Evolutionary conservation across 805 yeast species (phyloP), one percentile per base, ranked within the genome.

Genomic region (Barnettozyma wickerhamii): DNA sequence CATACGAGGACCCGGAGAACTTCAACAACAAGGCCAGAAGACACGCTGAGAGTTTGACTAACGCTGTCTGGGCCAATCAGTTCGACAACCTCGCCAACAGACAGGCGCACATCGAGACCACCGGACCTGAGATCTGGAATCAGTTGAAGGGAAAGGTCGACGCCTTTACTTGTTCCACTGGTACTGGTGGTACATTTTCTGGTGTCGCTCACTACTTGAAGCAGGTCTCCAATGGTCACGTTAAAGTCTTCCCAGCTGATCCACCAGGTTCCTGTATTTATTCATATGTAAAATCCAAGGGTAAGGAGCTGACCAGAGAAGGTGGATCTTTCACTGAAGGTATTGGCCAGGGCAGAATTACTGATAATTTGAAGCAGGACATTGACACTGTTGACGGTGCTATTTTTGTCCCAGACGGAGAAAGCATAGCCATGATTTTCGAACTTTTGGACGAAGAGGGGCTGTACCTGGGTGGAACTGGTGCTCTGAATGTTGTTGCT

Each of bases 301-400:
- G 91, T 24, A 68, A 81, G 57, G 71, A 74, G 10, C 64, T 82
- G 42, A 87, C 78, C 32, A 75, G 89, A 54, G 71, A 75, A 1
- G 97, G 97, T 23, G 77, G 87, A 4, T 84, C 95, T 0, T 88
- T 90, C 62, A 90, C 96, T 21, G 97, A 90, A 66, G 97, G 97
- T 24, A 88, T 90, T 65, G 97, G 97, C 21, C 97, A 90, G 65
- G 96, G 96, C 35, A 75, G 97, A 53, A 83, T 90, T 53, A 90
- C 96, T 6, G 83, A 76, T 48, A 90, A 90, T 62, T 71, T 90
- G 62, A 70, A 69, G 14, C 84, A 78, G 33, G 96, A 87, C 47
- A 66, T 88, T 21, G 81, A 72, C 7, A 60, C 81, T 24, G 71
- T 87, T 28, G 96, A 90, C 58, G 95, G 82, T 51, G 95, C 96